Evolutionary conservation across 2,329 filamentous ascomycete species (phyloP), one percentile per base, ranked within the genome.

Genomic region (Pseudogymnoascus sp.): DNA sequence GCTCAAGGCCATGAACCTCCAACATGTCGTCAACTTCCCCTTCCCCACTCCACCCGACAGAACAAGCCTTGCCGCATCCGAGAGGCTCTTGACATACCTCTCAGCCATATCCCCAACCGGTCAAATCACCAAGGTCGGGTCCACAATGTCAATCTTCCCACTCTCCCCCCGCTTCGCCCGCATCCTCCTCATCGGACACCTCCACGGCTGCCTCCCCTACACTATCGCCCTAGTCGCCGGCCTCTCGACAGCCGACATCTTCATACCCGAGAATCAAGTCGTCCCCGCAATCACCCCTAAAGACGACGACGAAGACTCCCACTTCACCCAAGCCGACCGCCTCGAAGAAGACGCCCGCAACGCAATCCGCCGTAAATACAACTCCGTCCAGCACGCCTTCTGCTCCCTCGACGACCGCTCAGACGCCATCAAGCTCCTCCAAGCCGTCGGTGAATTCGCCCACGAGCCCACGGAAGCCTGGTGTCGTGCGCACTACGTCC

Each of bases 1-100:
- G 72, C 84, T 99, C 68, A 99, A 97, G 77, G 86, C 88, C 58
- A 96, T 99, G 90, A 90, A 91, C 60, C 83, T 97, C 32, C 89
- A 93, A 63, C 87, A 92, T 62, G 88, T 99, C 6, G 82, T 90
- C 71, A 95, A 94, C 73, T 99, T 99, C 72, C 94, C 95, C 0
- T 99, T 97, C 72, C 94, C 94, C 3, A 97, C 93, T 12, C 86
- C 91, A 0, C 94, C 94, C 1, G 87, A 91, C 67, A 81, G 86
- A 12, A 79, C 85, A 60, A 90, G 86, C 64, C 79, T 99, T 18
- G 82, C 84, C 57, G 90, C 88, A 70, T 91, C 94, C 0, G 94
- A 99, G 75, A 91, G 88, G 69, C 79, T 97, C 6, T 79, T 99
- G 7, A 86, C 83, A 54, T 95, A 96, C 71, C 81, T 99, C 3